These are phyloP conservation scores for Heracleum sosnowskyi DNA, from an alignment of 129 eudicot species.

Conservation along the genomic window DNA sequence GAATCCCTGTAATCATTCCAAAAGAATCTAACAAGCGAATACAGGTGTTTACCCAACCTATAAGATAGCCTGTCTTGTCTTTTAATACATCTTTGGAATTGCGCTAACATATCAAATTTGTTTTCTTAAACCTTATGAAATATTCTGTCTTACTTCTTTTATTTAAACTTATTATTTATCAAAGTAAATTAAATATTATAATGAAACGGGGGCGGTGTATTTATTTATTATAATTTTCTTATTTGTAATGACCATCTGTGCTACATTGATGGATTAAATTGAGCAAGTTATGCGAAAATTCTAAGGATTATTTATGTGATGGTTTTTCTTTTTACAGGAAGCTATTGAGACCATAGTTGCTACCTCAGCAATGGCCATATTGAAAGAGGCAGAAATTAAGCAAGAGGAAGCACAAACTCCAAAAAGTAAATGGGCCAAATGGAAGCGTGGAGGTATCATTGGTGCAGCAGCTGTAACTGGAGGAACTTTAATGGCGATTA, in stretches of 20 bases:
- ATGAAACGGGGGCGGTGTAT: background rate
- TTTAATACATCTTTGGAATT: background rate
- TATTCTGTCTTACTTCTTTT: background rate
- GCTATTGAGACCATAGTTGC: conserved; percentile 86
- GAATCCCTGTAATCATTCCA: background rate
- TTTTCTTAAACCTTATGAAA: background rate
- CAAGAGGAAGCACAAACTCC: conserved; percentile 41
- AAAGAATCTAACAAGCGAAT: background rate
- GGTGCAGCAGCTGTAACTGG: conserved; percentile 99
- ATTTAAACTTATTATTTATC: background rate
- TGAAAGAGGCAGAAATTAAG: conserved; percentile 57
- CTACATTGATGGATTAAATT: background rate
- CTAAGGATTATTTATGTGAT: background rate
- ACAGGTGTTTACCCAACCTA: background rate
- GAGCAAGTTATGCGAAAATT: background rate
- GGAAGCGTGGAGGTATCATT: conserved; percentile 97
- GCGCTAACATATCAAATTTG: background rate
- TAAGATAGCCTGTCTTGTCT: background rate
- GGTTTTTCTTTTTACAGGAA: conserved; percentile 51
- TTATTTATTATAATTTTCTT: background rate
- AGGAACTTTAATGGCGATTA: conserved; percentile 92
- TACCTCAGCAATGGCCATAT: conserved; percentile 83
- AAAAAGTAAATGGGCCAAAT: conserved; percentile 63
- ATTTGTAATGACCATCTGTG: background rate
- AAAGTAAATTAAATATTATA: background rate